These are phyloP conservation scores for Penicillium freii DNA, from an alignment of 2,329 filamentous ascomycete genomes.

Conservation along the genomic window DNA sequence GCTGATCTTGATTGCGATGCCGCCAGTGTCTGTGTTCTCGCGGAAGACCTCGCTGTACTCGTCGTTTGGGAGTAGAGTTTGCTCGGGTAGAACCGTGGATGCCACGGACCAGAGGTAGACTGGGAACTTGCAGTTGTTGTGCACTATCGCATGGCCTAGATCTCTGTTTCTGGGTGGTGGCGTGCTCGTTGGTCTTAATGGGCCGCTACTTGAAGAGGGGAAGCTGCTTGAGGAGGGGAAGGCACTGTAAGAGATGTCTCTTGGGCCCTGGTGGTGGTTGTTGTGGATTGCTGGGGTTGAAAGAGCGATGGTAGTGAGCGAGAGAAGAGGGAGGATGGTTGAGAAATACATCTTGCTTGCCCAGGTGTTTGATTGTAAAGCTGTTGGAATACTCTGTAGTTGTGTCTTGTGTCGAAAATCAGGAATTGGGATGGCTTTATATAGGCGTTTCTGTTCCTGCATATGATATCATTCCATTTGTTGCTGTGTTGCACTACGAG, in stretches of 20 bases:
- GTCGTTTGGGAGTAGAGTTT: constrained; percentile 21
- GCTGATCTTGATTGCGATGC: constrained; percentile 46
- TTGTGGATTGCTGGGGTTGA: constrained; percentile 3
- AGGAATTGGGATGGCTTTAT: not conserved
- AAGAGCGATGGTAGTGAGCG: constrained; percentile 10
- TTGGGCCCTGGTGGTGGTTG: not conserved
- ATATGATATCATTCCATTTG: not conserved
- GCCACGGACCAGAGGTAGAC: constrained; percentile 43
- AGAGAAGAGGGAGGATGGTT: constrained; percentile 6
- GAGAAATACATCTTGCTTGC: constrained; percentile 12
- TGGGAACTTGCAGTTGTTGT: constrained; percentile 34
- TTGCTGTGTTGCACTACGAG: not conserved
- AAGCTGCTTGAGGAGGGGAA: not conserved
- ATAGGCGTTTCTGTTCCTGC: not conserved
- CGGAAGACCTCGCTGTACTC: constrained; percentile 39
- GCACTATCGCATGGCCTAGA: constrained; percentile 34
- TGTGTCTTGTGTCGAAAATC: not conserved
- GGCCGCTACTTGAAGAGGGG: not conserved
- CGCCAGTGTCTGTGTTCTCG: constrained; percentile 35
- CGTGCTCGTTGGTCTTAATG: not conserved
- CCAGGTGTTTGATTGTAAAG: not conserved
- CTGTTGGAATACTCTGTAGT: not conserved
- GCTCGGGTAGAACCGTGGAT: constrained; percentile 22
- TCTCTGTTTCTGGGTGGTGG: constrained; percentile 9
- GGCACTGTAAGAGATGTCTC: not conserved